These are phyloP conservation scores for Strigomonas galati DNA, from an alignment of 208 protist species.

Conservation along the genomic window DNA sequence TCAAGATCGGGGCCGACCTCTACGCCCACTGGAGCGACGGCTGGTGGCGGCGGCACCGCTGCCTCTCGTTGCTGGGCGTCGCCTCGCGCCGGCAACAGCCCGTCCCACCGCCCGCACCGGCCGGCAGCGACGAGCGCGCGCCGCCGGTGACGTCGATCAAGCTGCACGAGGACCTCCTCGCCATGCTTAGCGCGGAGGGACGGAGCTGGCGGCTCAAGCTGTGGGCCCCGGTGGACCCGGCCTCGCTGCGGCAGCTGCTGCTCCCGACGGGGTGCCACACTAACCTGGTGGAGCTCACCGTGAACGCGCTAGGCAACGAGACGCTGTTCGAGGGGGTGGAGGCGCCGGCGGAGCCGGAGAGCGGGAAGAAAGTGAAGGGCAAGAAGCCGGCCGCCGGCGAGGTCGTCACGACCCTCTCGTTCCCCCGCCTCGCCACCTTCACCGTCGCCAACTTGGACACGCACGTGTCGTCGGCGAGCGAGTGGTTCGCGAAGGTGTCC, in stretches of 20 bases:
- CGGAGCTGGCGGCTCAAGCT: slow-evolving; percentile 64
- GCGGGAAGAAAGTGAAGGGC: slow-evolving; percentile 10
- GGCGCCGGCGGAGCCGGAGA: neutral
- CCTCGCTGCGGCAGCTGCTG: slow-evolving; percentile 36
- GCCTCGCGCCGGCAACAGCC: slow-evolving; percentile 41
- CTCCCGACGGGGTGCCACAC: slow-evolving; percentile 23
- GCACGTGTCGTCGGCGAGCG: slow-evolving; percentile 23
- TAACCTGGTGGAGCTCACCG: slow-evolving; percentile 52
- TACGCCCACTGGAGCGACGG: slow-evolving; percentile 53
- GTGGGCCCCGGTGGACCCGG: slow-evolving; percentile 51
- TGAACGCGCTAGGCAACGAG: slow-evolving; percentile 52
- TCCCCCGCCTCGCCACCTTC: slow-evolving; percentile 44
- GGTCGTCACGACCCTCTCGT: slow-evolving; percentile 23
- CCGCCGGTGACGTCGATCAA: slow-evolving; percentile 9
- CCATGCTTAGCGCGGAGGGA: slow-evolving; percentile 33
- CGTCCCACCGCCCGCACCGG: slow-evolving; percentile 7
- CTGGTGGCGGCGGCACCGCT: slow-evolving; percentile 68
- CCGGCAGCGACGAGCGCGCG: neutral
- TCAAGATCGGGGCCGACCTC: slow-evolving; percentile 64
- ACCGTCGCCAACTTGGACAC: slow-evolving; percentile 66
- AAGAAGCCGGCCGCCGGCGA: slow-evolving; percentile 19
- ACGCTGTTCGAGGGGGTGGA: slow-evolving; percentile 24
- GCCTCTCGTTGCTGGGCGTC: slow-evolving; percentile 50
- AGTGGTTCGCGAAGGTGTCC: slow-evolving; percentile 36
- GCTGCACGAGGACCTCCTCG: slow-evolving; percentile 52